Percentiles rank a stretch among this genome's conserved stretches.
phyloP scores from a whole-genome alignment of 2,329 filamentous ascomycete species.

The Bipolaris bicolor region DNA sequence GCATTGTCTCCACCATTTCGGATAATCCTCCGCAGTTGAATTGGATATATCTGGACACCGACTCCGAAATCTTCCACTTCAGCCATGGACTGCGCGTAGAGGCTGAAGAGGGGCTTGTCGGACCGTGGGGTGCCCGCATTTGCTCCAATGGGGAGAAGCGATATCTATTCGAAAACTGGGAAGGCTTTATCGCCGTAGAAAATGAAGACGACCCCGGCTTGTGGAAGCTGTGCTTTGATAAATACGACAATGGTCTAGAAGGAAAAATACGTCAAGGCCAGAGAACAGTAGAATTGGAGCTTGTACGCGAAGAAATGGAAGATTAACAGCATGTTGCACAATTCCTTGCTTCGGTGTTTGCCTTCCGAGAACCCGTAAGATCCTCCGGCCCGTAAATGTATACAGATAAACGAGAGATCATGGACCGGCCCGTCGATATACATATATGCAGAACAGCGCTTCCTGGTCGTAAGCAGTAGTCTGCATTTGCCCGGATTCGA shows the following conservation, averaged over 20 bases:
- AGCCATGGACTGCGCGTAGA: slow-evolving; percentile 64
- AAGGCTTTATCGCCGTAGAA: slow-evolving; percentile 63
- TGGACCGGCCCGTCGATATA: not conserved
- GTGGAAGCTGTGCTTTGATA: slow-evolving; percentile 61
- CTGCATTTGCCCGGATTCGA: not conserved
- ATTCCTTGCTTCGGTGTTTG: not conserved
- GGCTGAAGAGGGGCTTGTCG: slow-evolving; percentile 60
- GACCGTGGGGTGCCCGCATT: slow-evolving; percentile 64
- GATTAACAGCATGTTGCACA: not conserved
- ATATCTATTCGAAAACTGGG: slow-evolving; percentile 60
- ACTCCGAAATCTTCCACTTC: slow-evolving; percentile 52
- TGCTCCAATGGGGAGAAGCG: slow-evolving; percentile 69
- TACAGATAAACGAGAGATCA: not conserved
- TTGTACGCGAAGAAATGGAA: slow-evolving; percentile 22
- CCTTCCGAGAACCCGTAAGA: not conserved
- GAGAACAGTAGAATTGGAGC: slow-evolving; percentile 26
- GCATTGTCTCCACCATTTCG: slow-evolving; percentile 56
- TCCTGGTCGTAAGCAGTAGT: not conserved
- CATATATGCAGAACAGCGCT: not conserved
- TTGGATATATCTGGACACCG: slow-evolving; percentile 69
- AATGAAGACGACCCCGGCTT: slow-evolving; percentile 52
- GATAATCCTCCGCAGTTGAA: slow-evolving; percentile 66
- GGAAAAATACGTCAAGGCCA: slow-evolving; percentile 36
- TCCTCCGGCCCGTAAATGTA: not conserved
- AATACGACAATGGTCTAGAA: slow-evolving; percentile 52